A percentile compares a stretch with the other conserved stretches of the same genome.
Conservation (phyloP, 2,329 filamentous ascomycete species). For the Neonectria faginata region DNA sequence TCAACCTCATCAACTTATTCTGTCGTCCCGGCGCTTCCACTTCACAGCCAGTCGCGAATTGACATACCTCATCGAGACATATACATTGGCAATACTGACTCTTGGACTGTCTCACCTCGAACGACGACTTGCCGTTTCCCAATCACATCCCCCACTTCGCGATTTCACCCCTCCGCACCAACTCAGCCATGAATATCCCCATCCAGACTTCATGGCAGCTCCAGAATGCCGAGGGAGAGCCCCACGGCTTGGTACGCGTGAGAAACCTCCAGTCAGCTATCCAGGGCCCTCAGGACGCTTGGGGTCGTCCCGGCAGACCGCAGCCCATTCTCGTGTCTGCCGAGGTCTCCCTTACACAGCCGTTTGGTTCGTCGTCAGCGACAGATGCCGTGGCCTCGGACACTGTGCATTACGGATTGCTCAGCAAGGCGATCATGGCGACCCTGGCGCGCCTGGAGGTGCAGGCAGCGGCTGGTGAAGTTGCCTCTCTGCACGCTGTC, state of each 20-base stretch:
- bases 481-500: conserved; percentile 43
- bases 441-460: conserved; percentile 53
- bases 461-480: conserved; percentile 6
- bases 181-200: conserved; percentile 34
- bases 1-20: neutral
- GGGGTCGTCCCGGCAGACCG: conserved; percentile 68
- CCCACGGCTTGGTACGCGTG: conserved; percentile 66
- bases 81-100: too few relatives aligned
- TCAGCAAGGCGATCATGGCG: conserved; percentile 73
- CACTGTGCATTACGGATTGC: conserved; percentile 79
- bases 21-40: neutral
- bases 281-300: conserved; percentile 72
- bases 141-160: neutral
- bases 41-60: neutral
- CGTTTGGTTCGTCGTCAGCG: conserved; percentile 69
- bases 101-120: neutral
- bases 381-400: conserved; percentile 73
- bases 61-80: too few relatives aligned
- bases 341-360: conserved; percentile 64
- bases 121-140: neutral
- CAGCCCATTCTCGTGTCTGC: conserved; percentile 74
- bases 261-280: conserved; percentile 70
- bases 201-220: conserved; percentile 43
- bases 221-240: conserved; percentile 43
- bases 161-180: neutral